phyloP scores from a whole-genome alignment of 1,284 basidiomycete genomes.

The Cutaneotrichosporon sp. region DNA sequence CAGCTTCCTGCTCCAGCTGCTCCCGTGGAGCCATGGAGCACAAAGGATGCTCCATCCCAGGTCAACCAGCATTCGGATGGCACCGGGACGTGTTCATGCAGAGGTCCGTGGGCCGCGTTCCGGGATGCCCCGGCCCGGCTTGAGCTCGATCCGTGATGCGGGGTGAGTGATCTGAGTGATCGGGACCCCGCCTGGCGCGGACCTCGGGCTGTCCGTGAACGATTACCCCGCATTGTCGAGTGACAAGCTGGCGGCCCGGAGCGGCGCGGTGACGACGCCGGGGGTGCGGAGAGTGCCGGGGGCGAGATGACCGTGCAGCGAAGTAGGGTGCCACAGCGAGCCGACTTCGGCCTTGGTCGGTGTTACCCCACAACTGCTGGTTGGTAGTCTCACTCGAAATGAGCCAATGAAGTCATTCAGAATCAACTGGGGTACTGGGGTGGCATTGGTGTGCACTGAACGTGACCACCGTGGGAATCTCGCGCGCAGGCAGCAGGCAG shows the following conservation, averaged over 20 bases:
- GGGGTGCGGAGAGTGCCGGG: not conserved
- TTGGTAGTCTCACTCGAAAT: too few species aligned
- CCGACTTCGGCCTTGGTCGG: constrained; percentile 12
- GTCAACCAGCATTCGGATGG: not conserved
- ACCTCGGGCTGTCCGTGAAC: constrained; percentile 1
- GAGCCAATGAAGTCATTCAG: not conserved
- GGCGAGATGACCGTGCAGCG: too few species aligned
- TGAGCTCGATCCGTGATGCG: not conserved
- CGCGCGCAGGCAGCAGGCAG: too few species aligned
- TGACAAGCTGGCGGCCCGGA: constrained; percentile 1
- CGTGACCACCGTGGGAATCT: constrained; percentile 4
- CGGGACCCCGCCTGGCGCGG: constrained; percentile 5
- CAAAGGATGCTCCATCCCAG: too few species aligned
- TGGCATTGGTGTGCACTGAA: not conserved
- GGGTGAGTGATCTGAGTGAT: not conserved
- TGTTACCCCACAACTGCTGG: constrained; percentile 14
- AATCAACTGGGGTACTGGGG: too few species aligned
- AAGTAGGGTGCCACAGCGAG: constrained; percentile 1
- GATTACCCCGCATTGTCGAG: constrained; percentile 6
- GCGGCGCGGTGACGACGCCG: not conserved
- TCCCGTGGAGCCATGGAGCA: too few species aligned
- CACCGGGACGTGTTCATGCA: constrained; percentile 5
- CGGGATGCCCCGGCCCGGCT: not conserved
- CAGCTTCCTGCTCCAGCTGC: too few species aligned
- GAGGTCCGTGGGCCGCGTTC: not conserved